Evolutionary conservation across 208 protist species (phyloP), one percentile per base, ranked within the genome.

Genomic region (Zelonia costaricensis): DNA sequence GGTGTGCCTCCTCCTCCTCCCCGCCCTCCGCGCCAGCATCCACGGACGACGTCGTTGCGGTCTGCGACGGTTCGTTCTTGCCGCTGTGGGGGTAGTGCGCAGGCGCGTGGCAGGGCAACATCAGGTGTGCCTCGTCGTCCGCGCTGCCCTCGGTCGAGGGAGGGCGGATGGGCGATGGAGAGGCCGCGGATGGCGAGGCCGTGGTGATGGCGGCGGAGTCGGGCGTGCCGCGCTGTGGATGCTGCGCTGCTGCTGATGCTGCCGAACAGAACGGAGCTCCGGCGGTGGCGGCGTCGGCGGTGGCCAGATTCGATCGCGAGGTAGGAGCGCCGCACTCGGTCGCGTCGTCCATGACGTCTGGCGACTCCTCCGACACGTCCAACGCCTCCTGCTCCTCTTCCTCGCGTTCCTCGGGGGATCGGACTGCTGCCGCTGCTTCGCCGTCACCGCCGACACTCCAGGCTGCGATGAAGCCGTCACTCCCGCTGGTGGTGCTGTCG

Each of bases 131-230:
- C 55, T 54, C 53, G 10, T 53, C 42, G 33, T 54, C 40, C 15
- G 49, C 30, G 9, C 25, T 36, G 40, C 40, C 18, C 1, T 18
- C n/a, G 18, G n/a, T 36, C 3, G 55, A 28, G 16, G 55, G 55
- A n/a, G n/a, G n/a, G 20, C 55, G 55, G 25, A 49, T 27, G 38
- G 55, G 55, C 45, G 55, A 61, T 27, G 55, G 55, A 15, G 55
- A 61, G 12, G 18, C 20, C 6, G 55, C 39, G 9, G 55, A 47
- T 4, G 40, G 47, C 2, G 40, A 22, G 3, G 16, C n/a, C 33
- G 28, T 9, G 33, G 2, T 57, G 7, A 57, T 15, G 13, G 3
- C 20, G 20, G 27, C 51, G 35, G n/a, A n/a, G n/a, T n/a, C n/a
- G n/a, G n/a, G n/a, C n/a, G n/a, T n/a, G n/a, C n/a, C n/a, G n/a